Conservation (phyloP, 163 green algal species). For the Scenedesmus sp. region DNA sequence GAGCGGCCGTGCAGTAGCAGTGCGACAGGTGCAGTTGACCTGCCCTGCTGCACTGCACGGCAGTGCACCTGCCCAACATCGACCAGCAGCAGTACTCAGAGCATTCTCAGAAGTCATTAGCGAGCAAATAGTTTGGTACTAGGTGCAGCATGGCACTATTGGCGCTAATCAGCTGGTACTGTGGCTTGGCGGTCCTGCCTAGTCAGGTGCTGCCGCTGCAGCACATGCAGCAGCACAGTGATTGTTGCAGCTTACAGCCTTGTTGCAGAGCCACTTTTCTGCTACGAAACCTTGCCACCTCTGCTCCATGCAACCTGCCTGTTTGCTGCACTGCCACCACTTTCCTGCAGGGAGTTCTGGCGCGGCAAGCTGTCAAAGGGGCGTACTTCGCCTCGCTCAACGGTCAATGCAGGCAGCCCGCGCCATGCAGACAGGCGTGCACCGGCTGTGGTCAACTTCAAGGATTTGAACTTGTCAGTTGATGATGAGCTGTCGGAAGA, state of each 20-base stretch:
- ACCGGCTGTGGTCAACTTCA: slow-evolving; percentile 54
- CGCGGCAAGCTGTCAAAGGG: slow-evolving; percentile 46
- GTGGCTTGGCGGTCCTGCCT: background rate
- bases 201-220: background rate
- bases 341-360: slow-evolving; percentile 55
- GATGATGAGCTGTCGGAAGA: slow-evolving; percentile 52
- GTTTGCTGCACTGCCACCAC: background rate
- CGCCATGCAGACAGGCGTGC: background rate
- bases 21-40: background rate
- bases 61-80: background rate
- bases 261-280: background rate
- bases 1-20: background rate
- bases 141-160: background rate
- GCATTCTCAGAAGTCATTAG: background rate
- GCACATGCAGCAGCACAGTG: background rate
- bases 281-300: background rate
- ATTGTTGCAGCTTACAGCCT: background rate
- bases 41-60: background rate
- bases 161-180: background rate
- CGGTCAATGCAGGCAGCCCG: background rate
- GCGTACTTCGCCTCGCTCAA: slow-evolving; percentile 19
- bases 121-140: background rate
- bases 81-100: background rate
- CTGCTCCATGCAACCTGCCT: background rate
- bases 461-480: slow-evolving; percentile 55